Base-by-base conservation (phyloP, 768 basidiomycete species). In the Kwoniella botswanensis region DNA sequence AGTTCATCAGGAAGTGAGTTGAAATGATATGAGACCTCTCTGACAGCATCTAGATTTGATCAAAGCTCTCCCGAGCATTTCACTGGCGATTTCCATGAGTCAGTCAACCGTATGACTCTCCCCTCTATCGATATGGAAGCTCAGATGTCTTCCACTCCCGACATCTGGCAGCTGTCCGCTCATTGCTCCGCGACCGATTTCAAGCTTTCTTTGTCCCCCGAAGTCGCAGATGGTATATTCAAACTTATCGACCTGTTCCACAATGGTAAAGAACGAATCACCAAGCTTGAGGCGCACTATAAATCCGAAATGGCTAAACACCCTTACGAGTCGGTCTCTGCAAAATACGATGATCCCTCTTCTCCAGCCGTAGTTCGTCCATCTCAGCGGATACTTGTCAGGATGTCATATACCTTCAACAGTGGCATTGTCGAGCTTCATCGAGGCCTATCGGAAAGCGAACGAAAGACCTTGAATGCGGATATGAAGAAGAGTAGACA, bases 371-470 rank as follows among this genome's bases (percentile, higher is more conserved):
- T 71, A 35, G 24, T 63, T 52, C 67, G 73, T 26, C 61, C 26
- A 15, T 60, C 60, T 22, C 67, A 78, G 41, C 66, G 69, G 24
- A 74, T 81, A 70, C 52, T 76, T 46, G 72, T 78, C 61, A 76
- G 11, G 87, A 90, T 77, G 91, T 96, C 90, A 0, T 85, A 95
- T 69, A 88, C 87, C 4, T 98, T 98, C 82, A 86, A 88, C 68
- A 96, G 93, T 72, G 96, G 96, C 41, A 88, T 90, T 79, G 91
- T 98, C 21, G 88, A 89, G 62, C 86, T 94, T 56, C 89, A 91
- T 76, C 90, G 88, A 81, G 85, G 65, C 86, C 18, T 71, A 18
- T 43, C 66, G 46, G 50, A 63, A 10, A 55, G 35, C 62, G 63
- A 75, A 35, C 42, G 35, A 53, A 61, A 58, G 11, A 60, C 69